Evolutionary conservation across 345 rosid genomes (phyloP), one percentile per base, ranked within the genome.

Genomic region (Eucalyptus sp.): DNA sequence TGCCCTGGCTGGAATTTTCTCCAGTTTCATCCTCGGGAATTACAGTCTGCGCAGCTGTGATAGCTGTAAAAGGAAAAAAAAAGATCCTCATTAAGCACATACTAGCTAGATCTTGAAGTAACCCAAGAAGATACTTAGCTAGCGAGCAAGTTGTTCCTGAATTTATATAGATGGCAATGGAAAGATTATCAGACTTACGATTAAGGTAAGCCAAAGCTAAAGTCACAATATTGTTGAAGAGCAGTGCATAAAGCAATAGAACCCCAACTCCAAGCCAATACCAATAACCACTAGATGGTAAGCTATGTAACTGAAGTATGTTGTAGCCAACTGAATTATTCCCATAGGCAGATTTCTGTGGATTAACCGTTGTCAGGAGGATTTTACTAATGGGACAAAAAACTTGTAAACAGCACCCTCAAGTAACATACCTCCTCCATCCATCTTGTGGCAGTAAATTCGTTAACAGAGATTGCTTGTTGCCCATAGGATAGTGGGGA

Each of bases 401-500:
- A 58, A 20, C n/a, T 41, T 6, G 25, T 17, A 10, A 49, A 60
- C 64, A 86, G 88, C 50, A 88, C 22, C 89, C 64, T 46, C 50
- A 37, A 81, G 50, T 14, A 62, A 84, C 86, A 43, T 58, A 96
- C 99, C 97, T 91, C 99, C 97, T 91, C 60, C 89, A 89, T 91
- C 99, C 99, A 97, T 92, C 98, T 93, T 46, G 94, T 86, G 87
- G 98, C 97, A 71, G 93, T 90, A 91, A 97, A 97, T 90, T 97
- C 99, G 89, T 97, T 97, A 46, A 95, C 97, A 62, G 95, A 92
- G 88, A 97, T 90, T 84, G 99, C 98, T 51, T 95, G 93, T 89
- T 96, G 99, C 54, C 91, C 97, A 90, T 97, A 97, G 44, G 98
- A 92, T 89, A 97, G 87, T 5, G 99, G 99, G 24, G 99, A 96